Conservation (phyloP, 768 basidiomycete genomes). For the Auricularia cornea region DNA sequence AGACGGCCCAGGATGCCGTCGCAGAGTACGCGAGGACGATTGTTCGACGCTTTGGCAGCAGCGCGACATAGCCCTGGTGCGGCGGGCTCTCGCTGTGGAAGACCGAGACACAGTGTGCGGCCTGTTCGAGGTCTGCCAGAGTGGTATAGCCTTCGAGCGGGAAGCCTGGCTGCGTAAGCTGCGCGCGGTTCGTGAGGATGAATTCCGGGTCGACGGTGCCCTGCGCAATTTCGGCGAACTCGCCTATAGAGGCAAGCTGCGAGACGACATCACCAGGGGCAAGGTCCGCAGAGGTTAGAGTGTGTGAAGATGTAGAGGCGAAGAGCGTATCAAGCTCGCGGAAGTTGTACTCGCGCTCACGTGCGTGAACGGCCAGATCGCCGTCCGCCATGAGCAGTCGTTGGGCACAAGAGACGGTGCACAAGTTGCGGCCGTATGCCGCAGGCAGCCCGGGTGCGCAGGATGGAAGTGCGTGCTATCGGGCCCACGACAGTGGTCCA, state of each 20-base stretch:
- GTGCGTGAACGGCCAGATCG: background rate
- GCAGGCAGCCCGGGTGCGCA: too few species aligned
- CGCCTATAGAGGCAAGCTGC: conserved; percentile 40
- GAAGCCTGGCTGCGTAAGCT: conserved; percentile 33
- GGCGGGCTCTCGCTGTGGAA: conserved; percentile 36
- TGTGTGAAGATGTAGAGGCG: conserved; percentile 25
- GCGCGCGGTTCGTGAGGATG: conserved; percentile 33
- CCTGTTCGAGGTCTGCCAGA: conserved; percentile 18
- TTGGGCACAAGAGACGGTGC: too few species aligned
- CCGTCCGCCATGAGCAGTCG: too few species aligned
- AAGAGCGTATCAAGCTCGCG: background rate
- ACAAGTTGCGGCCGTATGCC: too few species aligned
- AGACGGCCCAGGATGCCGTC: conserved; percentile 35
- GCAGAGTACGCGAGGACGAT: conserved; percentile 47
- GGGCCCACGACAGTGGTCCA: too few species aligned
- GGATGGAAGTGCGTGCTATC: too few species aligned
- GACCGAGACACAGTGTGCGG: conserved; percentile 25
- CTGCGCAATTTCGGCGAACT: conserved; percentile 49
- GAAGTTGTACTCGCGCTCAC: background rate
- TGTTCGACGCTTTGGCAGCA: conserved; percentile 36
- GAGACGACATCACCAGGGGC: conserved; percentile 28
- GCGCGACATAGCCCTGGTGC: conserved; percentile 40
- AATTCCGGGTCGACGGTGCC: conserved; percentile 34
- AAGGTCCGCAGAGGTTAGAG: conserved; percentile 34
- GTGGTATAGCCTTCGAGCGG: conserved; percentile 43